Percentiles rank a stretch among this genome's conserved stretches.
Conservation (phyloP, 148 eudicot species). For the Nepenthes gracilis region DNA sequence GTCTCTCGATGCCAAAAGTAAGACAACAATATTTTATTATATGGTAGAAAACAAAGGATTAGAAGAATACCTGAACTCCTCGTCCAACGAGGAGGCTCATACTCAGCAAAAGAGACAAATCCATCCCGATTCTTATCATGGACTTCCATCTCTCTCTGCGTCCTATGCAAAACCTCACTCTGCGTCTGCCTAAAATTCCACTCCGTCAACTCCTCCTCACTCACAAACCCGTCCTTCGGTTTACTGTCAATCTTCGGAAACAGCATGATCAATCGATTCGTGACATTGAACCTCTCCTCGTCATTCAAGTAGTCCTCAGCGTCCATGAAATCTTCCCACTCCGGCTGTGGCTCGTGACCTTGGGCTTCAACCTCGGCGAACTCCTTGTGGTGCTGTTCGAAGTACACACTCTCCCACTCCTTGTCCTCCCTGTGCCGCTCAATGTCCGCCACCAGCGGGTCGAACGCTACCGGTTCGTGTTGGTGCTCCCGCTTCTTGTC, state of each 20-base stretch:
- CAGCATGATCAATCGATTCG: conserved; percentile 39
- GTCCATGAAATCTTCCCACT: conserved; percentile 74
- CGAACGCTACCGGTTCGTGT: conserved; percentile 53
- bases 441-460: conserved; percentile 71
- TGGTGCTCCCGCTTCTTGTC: conserved; percentile 3
- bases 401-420: conserved; percentile 41
- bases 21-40: too few species aligned
- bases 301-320: conserved; percentile 85
- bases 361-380: conserved; percentile 7
- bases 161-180: conserved; percentile 59
- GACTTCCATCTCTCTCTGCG: conserved; percentile 63
- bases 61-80: conserved; percentile 27
- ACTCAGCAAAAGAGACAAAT: conserved; percentile 51
- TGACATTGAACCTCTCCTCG: conserved; percentile 73
- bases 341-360: conserved; percentile 48
- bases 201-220: conserved; percentile 46
- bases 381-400: conserved; percentile 17
- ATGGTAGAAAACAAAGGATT: neutral
- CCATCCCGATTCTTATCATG: conserved; percentile 87
- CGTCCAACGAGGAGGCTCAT: conserved; percentile 78
- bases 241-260: conserved; percentile 69
- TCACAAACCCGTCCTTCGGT: conserved; percentile 51
- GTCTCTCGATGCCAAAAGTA: too few species aligned
- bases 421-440: conserved; percentile 47
- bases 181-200: conserved; percentile 45